Evolutionary conservation across 2,329 filamentous ascomycete genomes (phyloP).

Genomic region (Cadophora luteo-olivacea): DNA sequence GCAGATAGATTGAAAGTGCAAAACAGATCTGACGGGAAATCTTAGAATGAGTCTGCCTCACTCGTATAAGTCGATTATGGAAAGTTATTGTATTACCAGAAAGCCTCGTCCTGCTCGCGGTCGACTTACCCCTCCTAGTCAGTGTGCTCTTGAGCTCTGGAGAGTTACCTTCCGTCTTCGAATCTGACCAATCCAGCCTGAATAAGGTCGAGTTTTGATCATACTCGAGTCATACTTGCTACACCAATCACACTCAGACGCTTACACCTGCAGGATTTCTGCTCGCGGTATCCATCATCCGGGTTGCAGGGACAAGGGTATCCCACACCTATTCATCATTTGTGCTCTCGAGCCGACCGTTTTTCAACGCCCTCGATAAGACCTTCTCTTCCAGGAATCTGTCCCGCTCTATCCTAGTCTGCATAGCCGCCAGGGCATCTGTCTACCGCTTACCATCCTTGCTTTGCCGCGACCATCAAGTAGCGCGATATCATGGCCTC

Average conservation of each 20-base stretch:
- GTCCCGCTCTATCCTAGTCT: not conserved
- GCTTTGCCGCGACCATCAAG: slow-evolving; percentile 10
- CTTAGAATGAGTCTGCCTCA: not conserved
- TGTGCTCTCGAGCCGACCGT: not conserved
- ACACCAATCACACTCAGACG: not conserved
- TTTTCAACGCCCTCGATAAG: slow-evolving; percentile 1
- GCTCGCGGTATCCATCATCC: slow-evolving; percentile 1
- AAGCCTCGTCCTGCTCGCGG: not conserved
- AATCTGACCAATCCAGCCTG: not conserved
- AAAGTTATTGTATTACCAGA: not conserved
- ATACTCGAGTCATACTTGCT: not conserved
- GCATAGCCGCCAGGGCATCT: not conserved
- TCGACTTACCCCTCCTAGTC: not conserved
- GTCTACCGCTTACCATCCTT: not conserved
- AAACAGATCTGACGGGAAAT: not conserved
- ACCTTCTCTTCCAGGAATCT: slow-evolving; percentile 4
- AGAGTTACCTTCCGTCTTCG: not conserved
- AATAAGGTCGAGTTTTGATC: not conserved
- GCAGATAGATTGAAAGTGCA: not conserved
- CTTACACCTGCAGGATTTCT: slow-evolving; percentile 2
- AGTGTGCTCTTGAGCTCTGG: not conserved
- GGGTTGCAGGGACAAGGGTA: slow-evolving; percentile 9
- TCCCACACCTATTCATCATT: not conserved
- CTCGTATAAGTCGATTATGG: not conserved
- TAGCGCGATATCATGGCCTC: slow-evolving; percentile 1